phyloP scores from a whole-genome alignment of 495 filamentous ascomycete species.

The Bombardia bombarda region DNA sequence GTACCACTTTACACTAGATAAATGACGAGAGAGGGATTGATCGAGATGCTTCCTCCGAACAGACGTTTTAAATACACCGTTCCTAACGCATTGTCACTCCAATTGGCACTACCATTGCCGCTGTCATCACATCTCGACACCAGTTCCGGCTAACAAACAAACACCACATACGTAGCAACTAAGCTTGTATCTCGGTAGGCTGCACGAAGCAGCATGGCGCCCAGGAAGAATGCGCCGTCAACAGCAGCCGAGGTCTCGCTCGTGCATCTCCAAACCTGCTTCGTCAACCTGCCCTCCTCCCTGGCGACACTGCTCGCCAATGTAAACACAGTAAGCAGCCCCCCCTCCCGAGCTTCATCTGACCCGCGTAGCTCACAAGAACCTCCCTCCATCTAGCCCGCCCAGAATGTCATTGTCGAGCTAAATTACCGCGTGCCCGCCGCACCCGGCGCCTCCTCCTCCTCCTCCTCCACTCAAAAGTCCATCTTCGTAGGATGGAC shows the following conservation, averaged over 20 bases:
- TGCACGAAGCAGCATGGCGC: constrained; percentile 39
- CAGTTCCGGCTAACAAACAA: background rate
- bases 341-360: background rate
- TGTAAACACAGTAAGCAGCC: constrained; percentile 67
- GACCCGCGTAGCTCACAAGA: background rate
- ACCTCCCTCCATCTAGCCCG: constrained; percentile 45
- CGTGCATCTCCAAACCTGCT: constrained; percentile 80
- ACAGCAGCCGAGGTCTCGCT: constrained; percentile 71
- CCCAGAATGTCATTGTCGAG: constrained; percentile 94
- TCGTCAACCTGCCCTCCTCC: constrained; percentile 86
- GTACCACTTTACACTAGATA: too few species aligned
- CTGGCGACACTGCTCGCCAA: constrained; percentile 75
- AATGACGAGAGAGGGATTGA: background rate
- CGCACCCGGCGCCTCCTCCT: constrained; percentile 19
- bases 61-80: background rate
- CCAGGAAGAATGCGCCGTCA: constrained; percentile 55
- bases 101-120: too few species aligned
- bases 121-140: too few species aligned
- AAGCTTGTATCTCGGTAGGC: background rate
- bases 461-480: constrained; percentile 38
- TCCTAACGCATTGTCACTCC: too few species aligned
- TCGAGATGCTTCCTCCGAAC: background rate
- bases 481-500: constrained; percentile 91
- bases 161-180: background rate
- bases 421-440: constrained; percentile 53